Evolutionary conservation across 345 rosid species (phyloP), one percentile per base, ranked within the genome.

Genomic region (Gossypium stocksii): DNA sequence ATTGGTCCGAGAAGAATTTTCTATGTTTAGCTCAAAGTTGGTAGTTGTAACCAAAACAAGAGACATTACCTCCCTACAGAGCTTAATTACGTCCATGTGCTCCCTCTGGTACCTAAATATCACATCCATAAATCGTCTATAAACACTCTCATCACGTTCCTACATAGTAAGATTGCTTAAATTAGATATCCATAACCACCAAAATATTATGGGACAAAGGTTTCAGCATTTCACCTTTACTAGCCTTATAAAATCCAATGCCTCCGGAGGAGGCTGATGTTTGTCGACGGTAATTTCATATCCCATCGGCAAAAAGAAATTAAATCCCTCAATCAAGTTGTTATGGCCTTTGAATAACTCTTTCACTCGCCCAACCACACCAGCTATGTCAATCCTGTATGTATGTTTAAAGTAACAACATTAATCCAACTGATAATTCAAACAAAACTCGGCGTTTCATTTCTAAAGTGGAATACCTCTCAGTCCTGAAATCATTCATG

Each of bases 401-500:
- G 10, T 45, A 23, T 22, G 20, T 0, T n/a, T 49, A 52, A 66
- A 5, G 41, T 5, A 34, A 34, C 41, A 34, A 34, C 41, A 34
- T 5, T 34, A 34, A 34, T 34, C 41, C 41, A 34, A 34, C 1
- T 34, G 41, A 34, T n/a, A 69, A 25, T 8, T 75, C 11, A 78
- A 43, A 43, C 38, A 29, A 78, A 77, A 2, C 46, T 29, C 15
- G 16, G 11, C 1, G 41, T 34, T 34, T 34, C 41, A 34, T 0
- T 51, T 53, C 56, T 14, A 48, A 76, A 77, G 25, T 6, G 64
- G 51, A 45, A 60, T 69, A 93, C 99, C 97, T 85, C 72, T 91
- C 96, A 34, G 94, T 97, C 84, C 91, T 89, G 75, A 95, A 95
- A 82, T 95, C 99, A 79, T 89, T 95, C 99, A 93, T 91, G 87